Evolutionary conservation across 306 rosid genomes (phyloP).

Genomic region (Trifolium dubium): DNA sequence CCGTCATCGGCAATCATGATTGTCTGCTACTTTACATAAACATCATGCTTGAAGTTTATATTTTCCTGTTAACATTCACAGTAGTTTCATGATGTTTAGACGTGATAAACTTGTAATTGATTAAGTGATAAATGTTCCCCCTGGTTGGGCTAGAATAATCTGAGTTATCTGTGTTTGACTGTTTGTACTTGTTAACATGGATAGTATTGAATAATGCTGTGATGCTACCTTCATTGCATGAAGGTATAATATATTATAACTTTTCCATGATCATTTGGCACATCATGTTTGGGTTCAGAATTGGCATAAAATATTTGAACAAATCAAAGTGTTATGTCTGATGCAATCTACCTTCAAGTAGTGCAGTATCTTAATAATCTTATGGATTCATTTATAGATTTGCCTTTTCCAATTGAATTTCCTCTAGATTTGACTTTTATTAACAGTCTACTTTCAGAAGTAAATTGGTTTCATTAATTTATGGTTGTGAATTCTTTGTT

Average conservation of each 20-base stretch:
- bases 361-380: neutral
- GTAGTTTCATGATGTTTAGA: neutral
- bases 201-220: neutral
- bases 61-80: neutral
- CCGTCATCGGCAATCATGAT: neutral
- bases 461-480: neutral
- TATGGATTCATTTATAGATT: constrained; percentile 3
- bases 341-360: constrained; percentile 14
- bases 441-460: neutral
- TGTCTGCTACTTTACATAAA: constrained; percentile 13
- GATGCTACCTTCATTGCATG: neutral
- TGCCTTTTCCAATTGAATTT: constrained; percentile 31
- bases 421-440: constrained; percentile 10
- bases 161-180: neutral
- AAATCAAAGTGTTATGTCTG: neutral
- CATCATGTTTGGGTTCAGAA: neutral
- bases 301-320: neutral
- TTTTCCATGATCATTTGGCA: constrained; percentile 19
- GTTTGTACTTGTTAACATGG: neutral
- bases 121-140: constrained; percentile 15
- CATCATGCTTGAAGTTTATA: constrained; percentile 9
- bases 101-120: neutral
- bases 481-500: neutral
- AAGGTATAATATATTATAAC: neutral
- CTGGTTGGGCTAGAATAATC: constrained; percentile 15